Percentiles rank a stretch among this genome's conserved stretches.
Evolutionary conservation across 768 basidiomycete species (phyloP).

Genomic region (Psilocybe tampanensis): DNA sequence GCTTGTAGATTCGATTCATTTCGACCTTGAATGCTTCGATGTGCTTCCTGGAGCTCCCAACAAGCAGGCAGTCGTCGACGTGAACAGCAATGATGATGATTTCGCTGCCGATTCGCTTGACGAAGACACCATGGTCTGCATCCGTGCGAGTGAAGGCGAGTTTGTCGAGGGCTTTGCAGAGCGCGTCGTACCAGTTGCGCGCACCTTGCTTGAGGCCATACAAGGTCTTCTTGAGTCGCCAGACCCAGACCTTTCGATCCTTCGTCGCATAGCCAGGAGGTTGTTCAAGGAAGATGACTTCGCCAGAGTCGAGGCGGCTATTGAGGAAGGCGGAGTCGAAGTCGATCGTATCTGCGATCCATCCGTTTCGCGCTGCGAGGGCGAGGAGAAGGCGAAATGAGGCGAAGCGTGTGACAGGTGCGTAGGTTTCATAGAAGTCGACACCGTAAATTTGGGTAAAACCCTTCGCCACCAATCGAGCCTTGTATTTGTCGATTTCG

Average conservation of each 20-base stretch:
- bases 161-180: conserved; percentile 21
- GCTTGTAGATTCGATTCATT: conserved; percentile 10
- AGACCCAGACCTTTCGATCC: conserved; percentile 10
- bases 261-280: background rate
- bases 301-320: conserved; percentile 8
- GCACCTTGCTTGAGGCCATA: conserved; percentile 36
- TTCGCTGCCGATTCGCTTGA: conserved; percentile 6
- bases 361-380: conserved; percentile 27
- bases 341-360: conserved; percentile 12
- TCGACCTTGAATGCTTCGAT: conserved; percentile 19
- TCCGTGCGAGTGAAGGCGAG: conserved; percentile 19
- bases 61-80: conserved; percentile 28
- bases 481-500: conserved; percentile 27
- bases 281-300: conserved; percentile 12
- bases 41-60: conserved; percentile 3
- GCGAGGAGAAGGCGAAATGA: conserved; percentile 13
- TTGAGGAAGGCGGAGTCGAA: conserved; percentile 16
- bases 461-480: conserved; percentile 4
- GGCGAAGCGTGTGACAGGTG: too few relatives aligned
- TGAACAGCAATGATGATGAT: conserved; percentile 24
- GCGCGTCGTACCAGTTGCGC: conserved; percentile 28
- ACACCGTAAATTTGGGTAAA: too few relatives aligned
- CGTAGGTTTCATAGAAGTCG: too few relatives aligned
- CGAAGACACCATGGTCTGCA: conserved; percentile 28
- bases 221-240: conserved; percentile 22